phyloP scores from a whole-genome alignment of 1,139 yeast species.

The Candida sp. region DNA sequence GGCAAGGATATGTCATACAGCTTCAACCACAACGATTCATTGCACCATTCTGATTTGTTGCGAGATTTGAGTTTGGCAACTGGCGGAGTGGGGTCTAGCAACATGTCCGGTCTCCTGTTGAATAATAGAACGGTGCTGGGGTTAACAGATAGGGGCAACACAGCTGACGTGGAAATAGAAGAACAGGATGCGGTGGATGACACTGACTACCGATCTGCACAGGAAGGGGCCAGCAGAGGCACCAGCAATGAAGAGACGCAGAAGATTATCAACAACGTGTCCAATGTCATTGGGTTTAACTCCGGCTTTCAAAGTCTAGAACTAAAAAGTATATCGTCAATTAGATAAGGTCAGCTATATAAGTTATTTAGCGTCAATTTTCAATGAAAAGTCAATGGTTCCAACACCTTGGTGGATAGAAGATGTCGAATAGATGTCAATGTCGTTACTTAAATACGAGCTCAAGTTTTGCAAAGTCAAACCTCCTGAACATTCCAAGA shows the following conservation, averaged over 20 bases:
- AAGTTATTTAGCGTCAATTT: slow-evolving; percentile 49
- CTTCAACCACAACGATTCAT: slow-evolving; percentile 4
- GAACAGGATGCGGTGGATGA: slow-evolving; percentile 12
- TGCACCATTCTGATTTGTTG: slow-evolving; percentile 26
- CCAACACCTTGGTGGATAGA: slow-evolving; percentile 93
- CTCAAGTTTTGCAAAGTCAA: slow-evolving; percentile 71
- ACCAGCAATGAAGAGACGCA: slow-evolving; percentile 19
- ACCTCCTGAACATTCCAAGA: slow-evolving; percentile 94
- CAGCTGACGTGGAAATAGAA: slow-evolving; percentile 11
- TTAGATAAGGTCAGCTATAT: slow-evolving; percentile 25
- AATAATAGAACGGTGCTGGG: slow-evolving; percentile 19
- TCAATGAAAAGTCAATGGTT: slow-evolving; percentile 82
- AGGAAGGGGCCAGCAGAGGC: slow-evolving; percentile 13
- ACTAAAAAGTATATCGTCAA: slow-evolving; percentile 42
- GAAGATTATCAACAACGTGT: slow-evolving; percentile 37
- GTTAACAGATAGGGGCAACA: slow-evolving; percentile 12
- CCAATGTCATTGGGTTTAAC: slow-evolving; percentile 46
- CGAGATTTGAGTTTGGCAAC: slow-evolving; percentile 35
- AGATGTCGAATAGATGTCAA: slow-evolving; percentile 91
- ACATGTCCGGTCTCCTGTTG: slow-evolving; percentile 34
- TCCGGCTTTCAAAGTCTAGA: slow-evolving; percentile 47
- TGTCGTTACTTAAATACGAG: slow-evolving; percentile 71
- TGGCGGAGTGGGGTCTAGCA: slow-evolving; percentile 18
- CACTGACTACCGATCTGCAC: slow-evolving; percentile 3
- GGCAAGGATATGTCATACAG: background rate